A percentile compares a stretch with the other conserved stretches of the same genome.
These are phyloP conservation scores for Isoetes taiwanensis DNA, from an alignment of 75 land plant genomes.

Conservation along the genomic window DNA sequence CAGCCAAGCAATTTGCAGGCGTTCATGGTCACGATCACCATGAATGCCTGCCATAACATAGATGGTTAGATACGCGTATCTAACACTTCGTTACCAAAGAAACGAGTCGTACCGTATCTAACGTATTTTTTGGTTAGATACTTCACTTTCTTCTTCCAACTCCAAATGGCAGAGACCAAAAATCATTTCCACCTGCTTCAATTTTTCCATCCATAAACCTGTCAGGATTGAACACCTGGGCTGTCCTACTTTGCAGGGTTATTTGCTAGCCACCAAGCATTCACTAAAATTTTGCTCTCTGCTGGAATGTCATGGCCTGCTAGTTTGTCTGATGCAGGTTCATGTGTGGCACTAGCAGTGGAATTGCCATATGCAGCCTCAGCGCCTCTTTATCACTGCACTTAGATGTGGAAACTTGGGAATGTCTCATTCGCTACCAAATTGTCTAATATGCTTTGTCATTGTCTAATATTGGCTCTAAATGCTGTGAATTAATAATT, in stretches of 20 bases:
- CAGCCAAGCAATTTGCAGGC: no score
- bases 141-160: not conserved
- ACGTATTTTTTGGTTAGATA: no score
- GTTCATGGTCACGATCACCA: no score
- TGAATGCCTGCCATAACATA: no score
- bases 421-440: not conserved
- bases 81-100: no score
- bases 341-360: slow-evolving; percentile 6
- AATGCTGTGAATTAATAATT: no score
- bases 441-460: no score
- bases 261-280: slow-evolving; percentile 4
- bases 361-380: not conserved
- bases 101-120: no score
- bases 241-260: not conserved
- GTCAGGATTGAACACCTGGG: slow-evolving; percentile 1
- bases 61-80: no score
- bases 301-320: slow-evolving; percentile 9
- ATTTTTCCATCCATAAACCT: slow-evolving; percentile 5
- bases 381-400: slow-evolving; percentile 2
- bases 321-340: not conserved
- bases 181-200: slow-evolving; percentile 1
- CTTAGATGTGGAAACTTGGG: not conserved
- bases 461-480: no score
- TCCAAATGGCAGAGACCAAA: not conserved
- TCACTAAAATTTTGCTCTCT: slow-evolving; percentile 4